These are phyloP conservation scores for Eimeria zaria DNA, from an alignment of 169 alveolate species.

Conservation along the genomic window DNA sequence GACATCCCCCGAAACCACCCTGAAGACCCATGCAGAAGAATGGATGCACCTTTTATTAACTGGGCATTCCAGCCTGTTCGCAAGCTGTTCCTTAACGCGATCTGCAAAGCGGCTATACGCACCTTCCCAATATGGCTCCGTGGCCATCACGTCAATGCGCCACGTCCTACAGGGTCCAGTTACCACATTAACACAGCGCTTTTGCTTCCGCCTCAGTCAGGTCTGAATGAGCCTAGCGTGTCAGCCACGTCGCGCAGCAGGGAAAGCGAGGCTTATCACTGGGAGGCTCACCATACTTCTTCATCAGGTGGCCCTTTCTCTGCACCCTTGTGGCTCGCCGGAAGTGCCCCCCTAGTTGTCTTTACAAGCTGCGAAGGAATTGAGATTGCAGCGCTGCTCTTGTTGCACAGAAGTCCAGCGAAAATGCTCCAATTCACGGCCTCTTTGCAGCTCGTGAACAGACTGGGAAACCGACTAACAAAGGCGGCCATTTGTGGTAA, in stretches of 20 bases:
- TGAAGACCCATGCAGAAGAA: neutral
- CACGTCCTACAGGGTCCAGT: conserved; percentile 86
- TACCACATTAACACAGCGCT: neutral
- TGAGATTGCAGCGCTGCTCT: conserved; percentile 93
- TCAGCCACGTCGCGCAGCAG: neutral
- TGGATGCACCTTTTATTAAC: neutral
- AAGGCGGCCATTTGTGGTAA: conserved; percentile 94
- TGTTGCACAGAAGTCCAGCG: conserved; percentile 90
- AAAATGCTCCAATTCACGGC: conserved; percentile 92
- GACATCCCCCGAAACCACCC: conserved; percentile 95
- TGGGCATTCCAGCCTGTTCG: neutral
- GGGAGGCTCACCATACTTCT: conserved; percentile 63
- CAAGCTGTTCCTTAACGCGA: neutral
- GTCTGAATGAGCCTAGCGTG: neutral
- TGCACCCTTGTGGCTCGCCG: conserved; percentile 66
- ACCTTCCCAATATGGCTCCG: conserved; percentile 92
- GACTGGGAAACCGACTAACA: conserved; percentile 91
- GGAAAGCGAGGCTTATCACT: neutral
- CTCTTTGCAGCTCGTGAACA: conserved; percentile 91
- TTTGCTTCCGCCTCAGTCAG: neutral
- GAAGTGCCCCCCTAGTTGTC: conserved; percentile 85
- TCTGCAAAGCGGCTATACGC: neutral
- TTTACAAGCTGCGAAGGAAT: conserved; percentile 91
- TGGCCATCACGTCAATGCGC: conserved; percentile 92
- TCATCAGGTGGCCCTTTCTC: conserved; percentile 73